Evolutionary conservation across 495 filamentous ascomycete species (phyloP).

Genomic region (Penicillium samsonianum): DNA sequence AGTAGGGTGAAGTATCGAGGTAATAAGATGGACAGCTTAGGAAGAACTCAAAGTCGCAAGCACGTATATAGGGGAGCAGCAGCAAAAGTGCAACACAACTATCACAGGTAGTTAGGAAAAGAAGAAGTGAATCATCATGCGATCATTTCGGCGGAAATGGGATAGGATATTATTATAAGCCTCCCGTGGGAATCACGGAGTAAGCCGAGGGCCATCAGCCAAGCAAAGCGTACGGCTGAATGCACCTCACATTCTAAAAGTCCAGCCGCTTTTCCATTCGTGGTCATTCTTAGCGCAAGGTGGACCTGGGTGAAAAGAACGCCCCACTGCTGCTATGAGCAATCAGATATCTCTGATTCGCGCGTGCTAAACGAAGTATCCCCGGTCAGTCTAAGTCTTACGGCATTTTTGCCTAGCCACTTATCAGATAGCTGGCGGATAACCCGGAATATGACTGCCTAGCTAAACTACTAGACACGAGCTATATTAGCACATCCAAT

Average conservation of each 20-base stretch:
- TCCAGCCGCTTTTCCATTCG: conserved; percentile 14
- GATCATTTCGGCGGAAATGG: conserved; percentile 21
- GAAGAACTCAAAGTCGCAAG: no score
- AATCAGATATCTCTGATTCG: conserved; percentile 23
- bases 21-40: neutral
- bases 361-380: conserved; percentile 6
- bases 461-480: neutral
- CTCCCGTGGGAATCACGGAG: conserved; percentile 10
- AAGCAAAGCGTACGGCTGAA: conserved; percentile 23
- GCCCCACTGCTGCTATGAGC: conserved; percentile 22
- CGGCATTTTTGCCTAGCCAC: neutral
- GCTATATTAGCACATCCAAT: neutral
- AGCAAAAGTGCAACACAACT: neutral
- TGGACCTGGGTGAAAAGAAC: conserved; percentile 14
- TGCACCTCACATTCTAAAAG: conserved; percentile 3
- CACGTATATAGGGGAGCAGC: conserved; percentile 2
- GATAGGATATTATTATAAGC: conserved; percentile 17
- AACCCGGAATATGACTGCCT: neutral
- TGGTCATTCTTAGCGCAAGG: conserved; percentile 9
- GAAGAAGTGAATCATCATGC: conserved; percentile 10
- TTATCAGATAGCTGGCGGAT: neutral
- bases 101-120: conserved; percentile 2
- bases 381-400: conserved; percentile 11
- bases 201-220: conserved; percentile 14
- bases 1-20: neutral